Evolutionary conservation across 495 filamentous ascomycete genomes (phyloP).

Genomic region (Talaromyces adpressus): DNA sequence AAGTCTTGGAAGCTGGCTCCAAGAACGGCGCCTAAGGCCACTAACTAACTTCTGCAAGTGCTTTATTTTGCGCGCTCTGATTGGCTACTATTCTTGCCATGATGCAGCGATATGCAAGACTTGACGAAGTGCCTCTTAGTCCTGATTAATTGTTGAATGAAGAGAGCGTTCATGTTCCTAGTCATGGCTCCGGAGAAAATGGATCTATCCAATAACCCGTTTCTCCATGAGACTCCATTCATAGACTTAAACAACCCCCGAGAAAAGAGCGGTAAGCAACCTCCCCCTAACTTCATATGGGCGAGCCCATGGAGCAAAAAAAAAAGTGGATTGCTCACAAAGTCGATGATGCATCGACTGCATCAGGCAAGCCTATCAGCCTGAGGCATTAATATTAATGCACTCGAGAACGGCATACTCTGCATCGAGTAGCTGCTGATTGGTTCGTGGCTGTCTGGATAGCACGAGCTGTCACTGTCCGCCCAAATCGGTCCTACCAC

Average conservation of each 20-base stretch:
- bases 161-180: neutral
- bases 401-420: neutral
- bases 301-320: neutral
- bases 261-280: neutral
- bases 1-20: neutral
- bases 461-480: neutral
- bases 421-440: neutral
- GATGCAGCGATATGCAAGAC: neutral
- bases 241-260: neutral
- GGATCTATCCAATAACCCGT: neutral
- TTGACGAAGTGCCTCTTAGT: neutral
- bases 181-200: neutral
- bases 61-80: neutral
- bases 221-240: neutral
- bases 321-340: neutral
- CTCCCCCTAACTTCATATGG: neutral
- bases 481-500: neutral
- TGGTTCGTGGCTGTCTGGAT: neutral
- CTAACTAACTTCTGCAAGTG: neutral
- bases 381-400: conserved; percentile 1
- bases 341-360: neutral
- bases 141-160: too few species aligned
- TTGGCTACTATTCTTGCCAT: neutral
- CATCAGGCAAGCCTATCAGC: neutral
- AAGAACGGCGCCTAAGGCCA: neutral